phyloP scores from a whole-genome alignment of 768 basidiomycete species.

The Suillus cothurnatus region DNA sequence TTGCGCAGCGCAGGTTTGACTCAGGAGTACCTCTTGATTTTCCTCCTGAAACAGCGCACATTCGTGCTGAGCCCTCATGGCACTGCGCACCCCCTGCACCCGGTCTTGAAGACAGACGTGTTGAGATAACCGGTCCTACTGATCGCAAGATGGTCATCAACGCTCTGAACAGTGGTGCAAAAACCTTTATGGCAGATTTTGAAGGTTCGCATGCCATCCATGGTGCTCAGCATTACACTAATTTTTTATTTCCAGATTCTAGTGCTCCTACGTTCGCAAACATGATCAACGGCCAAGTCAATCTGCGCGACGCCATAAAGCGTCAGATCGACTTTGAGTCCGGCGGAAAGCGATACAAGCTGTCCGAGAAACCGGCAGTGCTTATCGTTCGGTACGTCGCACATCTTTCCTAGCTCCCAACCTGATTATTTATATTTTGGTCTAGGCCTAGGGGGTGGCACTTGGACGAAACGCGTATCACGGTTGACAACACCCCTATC shows the following conservation, averaged over 20 bases:
- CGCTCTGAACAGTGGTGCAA: conserved; percentile 91
- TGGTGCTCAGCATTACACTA: conserved; percentile 7
- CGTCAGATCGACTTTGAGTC: conserved; percentile 89
- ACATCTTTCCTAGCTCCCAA: conserved; percentile 18
- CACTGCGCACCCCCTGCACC: conserved; percentile 88
- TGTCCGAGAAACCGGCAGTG: conserved; percentile 82
- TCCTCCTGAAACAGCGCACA: conserved; percentile 82
- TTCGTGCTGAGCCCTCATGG: conserved; percentile 91
- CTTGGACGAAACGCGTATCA: conserved; percentile 90
- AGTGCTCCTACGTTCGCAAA: conserved; percentile 93
- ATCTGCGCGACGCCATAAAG: conserved; percentile 87
- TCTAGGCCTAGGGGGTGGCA: conserved; percentile 96
- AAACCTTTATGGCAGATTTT: conserved; percentile 99
- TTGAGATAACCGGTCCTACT: conserved; percentile 98
- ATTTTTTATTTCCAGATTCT: conserved; percentile 60
- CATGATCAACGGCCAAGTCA: conserved; percentile 91
- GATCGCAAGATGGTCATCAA: conserved; percentile 99
- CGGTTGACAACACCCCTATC: conserved; percentile 84
- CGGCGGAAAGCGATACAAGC: conserved; percentile 90
- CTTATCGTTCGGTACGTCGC: conserved; percentile 80
- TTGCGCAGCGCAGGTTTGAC: conserved; percentile 77
- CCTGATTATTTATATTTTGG: conserved; percentile 4
- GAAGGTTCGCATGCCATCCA: conserved; percentile 61
- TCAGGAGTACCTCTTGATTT: conserved; percentile 84
- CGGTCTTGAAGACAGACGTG: conserved; percentile 91